Conservation (phyloP, 441 rosid species). For the Eugenia klotzschiana region DNA sequence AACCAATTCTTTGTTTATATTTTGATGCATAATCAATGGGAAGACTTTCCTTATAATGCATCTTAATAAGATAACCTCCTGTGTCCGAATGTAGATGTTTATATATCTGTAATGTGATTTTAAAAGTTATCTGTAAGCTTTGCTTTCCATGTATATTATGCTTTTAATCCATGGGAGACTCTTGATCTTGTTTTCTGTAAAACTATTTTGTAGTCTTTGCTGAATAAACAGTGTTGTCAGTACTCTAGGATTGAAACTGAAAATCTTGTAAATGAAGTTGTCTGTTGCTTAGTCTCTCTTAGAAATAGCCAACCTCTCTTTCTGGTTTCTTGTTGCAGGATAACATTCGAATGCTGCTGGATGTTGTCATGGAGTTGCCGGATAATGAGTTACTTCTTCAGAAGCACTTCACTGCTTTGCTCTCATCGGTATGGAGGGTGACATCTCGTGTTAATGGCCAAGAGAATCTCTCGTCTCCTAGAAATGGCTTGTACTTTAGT, state of each 20-base stretch:
- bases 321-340: constrained; percentile 42
- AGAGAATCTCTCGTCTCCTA: constrained; percentile 21
- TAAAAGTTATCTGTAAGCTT: not conserved
- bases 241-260: not conserved
- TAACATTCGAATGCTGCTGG: constrained; percentile 54
- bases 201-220: not conserved
- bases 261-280: not conserved
- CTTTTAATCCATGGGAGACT: not conserved
- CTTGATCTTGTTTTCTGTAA: not conserved
- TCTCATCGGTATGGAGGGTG: constrained; percentile 70
- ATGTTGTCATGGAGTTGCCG: constrained; percentile 60
- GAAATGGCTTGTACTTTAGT: constrained; percentile 36
- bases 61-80: not conserved
- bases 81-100: not conserved
- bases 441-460: constrained; percentile 14
- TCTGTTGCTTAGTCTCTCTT: not conserved
- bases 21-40: not conserved
- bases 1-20: not conserved
- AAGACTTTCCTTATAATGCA: not conserved
- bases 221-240: not conserved
- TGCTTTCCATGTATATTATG: not conserved
- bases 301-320: constrained; percentile 2
- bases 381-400: constrained; percentile 86
- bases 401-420: constrained; percentile 78
- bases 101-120: not conserved